These are phyloP conservation scores for Gracilaria domingensis DNA, from an alignment of 23 red algal genomes.

Conservation along the genomic window DNA sequence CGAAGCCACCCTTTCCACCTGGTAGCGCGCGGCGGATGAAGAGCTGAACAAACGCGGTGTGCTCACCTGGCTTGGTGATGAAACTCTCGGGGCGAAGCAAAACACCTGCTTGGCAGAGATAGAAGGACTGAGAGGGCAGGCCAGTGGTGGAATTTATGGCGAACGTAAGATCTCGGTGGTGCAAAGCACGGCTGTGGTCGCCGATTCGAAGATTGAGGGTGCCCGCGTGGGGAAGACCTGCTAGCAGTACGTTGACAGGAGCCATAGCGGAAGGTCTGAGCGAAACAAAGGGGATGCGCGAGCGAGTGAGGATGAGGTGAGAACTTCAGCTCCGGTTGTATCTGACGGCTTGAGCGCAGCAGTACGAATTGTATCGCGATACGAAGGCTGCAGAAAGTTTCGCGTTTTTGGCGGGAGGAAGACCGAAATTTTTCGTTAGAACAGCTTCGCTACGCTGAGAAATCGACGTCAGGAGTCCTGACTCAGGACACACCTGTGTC, in stretches of 20 bases:
- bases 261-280: neutral
- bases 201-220: constrained; percentile 26
- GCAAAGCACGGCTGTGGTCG: neutral
- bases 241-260: constrained; percentile 18
- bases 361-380: neutral
- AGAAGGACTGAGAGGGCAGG: neutral
- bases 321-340: neutral
- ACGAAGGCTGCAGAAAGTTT: neutral
- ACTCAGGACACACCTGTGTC: too few species aligned
- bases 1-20: constrained; percentile 82
- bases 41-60: constrained; percentile 53
- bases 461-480: too few species aligned
- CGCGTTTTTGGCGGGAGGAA: constrained; percentile 3
- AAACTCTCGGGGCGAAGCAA: neutral
- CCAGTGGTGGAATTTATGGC: constrained; percentile 17
- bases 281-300: neutral
- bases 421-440: neutral
- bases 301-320: neutral
- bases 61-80: constrained; percentile 44
- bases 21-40: constrained; percentile 58
- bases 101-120: constrained; percentile 3
- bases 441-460: neutral
- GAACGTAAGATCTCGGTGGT: neutral
- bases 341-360: neutral
- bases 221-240: neutral